Base-by-base conservation (phyloP, 2,329 filamentous ascomycete genomes). In the Xylaria sp. region DNA sequence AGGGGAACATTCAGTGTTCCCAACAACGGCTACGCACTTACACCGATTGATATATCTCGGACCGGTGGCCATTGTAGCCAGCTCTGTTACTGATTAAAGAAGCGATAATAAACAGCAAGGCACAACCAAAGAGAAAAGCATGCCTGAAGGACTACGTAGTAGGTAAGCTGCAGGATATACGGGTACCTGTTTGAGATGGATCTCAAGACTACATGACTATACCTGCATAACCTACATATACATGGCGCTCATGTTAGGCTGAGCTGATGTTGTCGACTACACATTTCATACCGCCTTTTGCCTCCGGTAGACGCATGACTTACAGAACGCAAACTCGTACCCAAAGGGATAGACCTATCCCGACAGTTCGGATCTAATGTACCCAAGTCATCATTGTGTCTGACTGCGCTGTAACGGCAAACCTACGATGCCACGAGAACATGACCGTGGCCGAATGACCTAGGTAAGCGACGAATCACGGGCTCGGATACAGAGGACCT, bases 351-450 rank as follows among this genome's bases (percentile, higher is more conserved):
- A 40, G 37, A 55, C 40, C 57, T 51, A 43, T 50, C 48, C 48
- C 37, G 49, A 45, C 49, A 51, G 54, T 21, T 52, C 48, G 40
- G 42, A 41, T 24, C n/a, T 26, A 39, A 54, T 47, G 37, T 5
- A 26, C 24, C 11, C 11, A 20, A 29, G 37, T 37, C n/a, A n/a
- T n/a, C n/a, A n/a, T n/a, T n/a, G 47, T 50, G 47, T 40, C 39
- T 45, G 18, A 34, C 40, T 54, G 48, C 46, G 52, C 48, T 57
- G 46, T 52, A 52, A 55, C 54, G 44, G 57, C 57, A 60, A 57
- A 60, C 57, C 55, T 57, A 42, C 48, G 44, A 55, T 47, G 40
- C 50, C 46, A 42, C 46, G 54, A 48, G 44, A 46, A 40, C 29
- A 42, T 34, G 45, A 55, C 22, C 42, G 44, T 45, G 29, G 8